Conservation (phyloP, 495 filamentous ascomycete species). For the Tuber microsphaerosporum region DNA sequence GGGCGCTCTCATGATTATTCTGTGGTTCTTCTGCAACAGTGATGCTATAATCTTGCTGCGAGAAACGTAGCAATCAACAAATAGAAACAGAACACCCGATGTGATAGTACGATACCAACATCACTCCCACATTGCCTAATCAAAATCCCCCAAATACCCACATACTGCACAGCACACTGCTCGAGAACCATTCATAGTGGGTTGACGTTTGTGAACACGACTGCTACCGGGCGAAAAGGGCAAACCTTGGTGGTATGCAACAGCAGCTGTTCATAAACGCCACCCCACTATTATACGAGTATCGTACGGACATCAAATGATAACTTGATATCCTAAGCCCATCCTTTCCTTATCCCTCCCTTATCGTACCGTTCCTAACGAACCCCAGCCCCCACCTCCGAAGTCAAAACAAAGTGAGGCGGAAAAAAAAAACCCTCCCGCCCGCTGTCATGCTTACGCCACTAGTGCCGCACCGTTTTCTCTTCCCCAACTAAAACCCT, state of each 20-base stretch:
- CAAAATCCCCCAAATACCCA: background rate
- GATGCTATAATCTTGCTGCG: background rate
- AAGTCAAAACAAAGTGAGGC: background rate
- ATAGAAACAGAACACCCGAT: background rate
- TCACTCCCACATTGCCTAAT: background rate
- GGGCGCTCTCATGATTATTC: background rate
- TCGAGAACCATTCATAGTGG: background rate
- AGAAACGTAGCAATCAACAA: background rate
- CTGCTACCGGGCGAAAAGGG: background rate
- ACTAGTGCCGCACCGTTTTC: background rate
- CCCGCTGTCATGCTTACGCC: background rate
- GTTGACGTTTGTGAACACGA: background rate
- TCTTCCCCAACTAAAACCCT: background rate
- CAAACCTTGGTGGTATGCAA: background rate
- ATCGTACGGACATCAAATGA: background rate
- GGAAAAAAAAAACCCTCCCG: background rate
- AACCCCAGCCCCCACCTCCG: background rate
- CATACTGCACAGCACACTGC: background rate
- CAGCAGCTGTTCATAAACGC: background rate
- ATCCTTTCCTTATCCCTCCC: background rate
- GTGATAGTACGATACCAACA: background rate
- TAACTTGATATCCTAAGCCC: background rate
- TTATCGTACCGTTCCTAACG: background rate
- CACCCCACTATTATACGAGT: background rate
- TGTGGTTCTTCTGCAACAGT: background rate